Evolutionary conservation across 768 basidiomycete species (phyloP).

Genomic region (Termitomyces heimii): DNA sequence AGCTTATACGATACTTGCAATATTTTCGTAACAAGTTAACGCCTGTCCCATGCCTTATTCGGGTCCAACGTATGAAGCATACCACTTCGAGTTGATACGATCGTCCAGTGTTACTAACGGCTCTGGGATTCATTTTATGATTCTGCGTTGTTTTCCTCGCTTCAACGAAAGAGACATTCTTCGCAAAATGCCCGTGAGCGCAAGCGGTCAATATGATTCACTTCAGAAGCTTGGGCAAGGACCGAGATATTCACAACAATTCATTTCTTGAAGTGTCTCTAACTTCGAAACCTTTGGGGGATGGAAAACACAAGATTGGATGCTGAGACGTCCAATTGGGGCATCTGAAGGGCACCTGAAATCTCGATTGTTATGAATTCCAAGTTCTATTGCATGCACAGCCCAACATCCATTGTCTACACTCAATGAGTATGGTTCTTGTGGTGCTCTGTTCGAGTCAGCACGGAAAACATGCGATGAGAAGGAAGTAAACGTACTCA

Average conservation of each 20-base stretch:
- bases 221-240: background rate
- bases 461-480: conserved; percentile 4
- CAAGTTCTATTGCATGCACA: conserved; percentile 11
- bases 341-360: background rate
- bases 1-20: background rate
- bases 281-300: background rate
- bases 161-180: background rate
- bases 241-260: background rate
- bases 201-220: too few species aligned
- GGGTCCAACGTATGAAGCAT: background rate
- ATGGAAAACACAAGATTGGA: background rate
- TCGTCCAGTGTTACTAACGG: background rate
- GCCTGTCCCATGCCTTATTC: background rate
- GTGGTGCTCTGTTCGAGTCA: conserved; percentile 64
- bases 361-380: background rate
- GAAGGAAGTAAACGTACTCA: conserved; percentile 51
- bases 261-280: background rate
- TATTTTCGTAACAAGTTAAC: background rate
- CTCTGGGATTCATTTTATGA: too few species aligned
- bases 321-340: background rate
- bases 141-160: background rate
- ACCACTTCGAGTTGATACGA: background rate
- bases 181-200: too few species aligned
- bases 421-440: conserved; percentile 81
- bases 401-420: conserved; percentile 8